Conservation (phyloP, 495 filamentous ascomycete genomes). For the Clohesyomyces aquaticus region DNA sequence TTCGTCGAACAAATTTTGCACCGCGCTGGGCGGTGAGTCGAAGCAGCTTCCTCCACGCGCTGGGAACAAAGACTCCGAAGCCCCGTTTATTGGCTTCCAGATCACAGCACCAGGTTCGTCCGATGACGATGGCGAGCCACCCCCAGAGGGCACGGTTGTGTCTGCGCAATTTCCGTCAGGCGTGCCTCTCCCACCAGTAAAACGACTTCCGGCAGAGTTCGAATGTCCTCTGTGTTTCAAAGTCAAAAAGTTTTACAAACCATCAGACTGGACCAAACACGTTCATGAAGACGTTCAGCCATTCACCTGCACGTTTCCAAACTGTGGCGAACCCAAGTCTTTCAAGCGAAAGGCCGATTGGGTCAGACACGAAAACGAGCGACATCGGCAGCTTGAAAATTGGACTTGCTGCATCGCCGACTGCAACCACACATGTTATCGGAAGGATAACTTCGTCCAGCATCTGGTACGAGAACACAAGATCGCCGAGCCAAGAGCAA, state of each 20-base stretch:
- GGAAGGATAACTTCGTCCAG: conserved; percentile 94
- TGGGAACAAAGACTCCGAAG: conserved; percentile 45
- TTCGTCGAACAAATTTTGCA: conserved; percentile 63
- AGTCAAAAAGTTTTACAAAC: conserved; percentile 88
- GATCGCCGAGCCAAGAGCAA: conserved; percentile 71
- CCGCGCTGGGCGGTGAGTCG: conserved; percentile 64
- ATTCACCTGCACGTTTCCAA: conserved; percentile 89
- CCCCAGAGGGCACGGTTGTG: conserved; percentile 68
- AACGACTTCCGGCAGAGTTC: conserved; percentile 81
- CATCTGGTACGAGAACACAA: conserved; percentile 95
- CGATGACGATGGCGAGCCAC: conserved; percentile 65
- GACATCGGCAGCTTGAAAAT: conserved; percentile 89
- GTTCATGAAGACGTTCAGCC: conserved; percentile 95
- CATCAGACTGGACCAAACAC: conserved; percentile 98
- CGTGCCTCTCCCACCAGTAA: conserved; percentile 81
- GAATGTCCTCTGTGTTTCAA: conserved; percentile 92
- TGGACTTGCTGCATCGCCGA: conserved; percentile 85
- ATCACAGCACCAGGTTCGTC: conserved; percentile 50
- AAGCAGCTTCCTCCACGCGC: conserved; percentile 53
- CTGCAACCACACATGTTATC: conserved; percentile 82
- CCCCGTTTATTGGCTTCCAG: conserved; percentile 55
- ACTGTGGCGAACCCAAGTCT: conserved; percentile 85
- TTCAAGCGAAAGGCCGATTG: conserved; percentile 98
- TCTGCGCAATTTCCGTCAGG: conserved; percentile 75
- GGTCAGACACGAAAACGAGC: conserved; percentile 95